phyloP scores from a whole-genome alignment of 305 asterid genomes.

The Coffea humblotiana region DNA sequence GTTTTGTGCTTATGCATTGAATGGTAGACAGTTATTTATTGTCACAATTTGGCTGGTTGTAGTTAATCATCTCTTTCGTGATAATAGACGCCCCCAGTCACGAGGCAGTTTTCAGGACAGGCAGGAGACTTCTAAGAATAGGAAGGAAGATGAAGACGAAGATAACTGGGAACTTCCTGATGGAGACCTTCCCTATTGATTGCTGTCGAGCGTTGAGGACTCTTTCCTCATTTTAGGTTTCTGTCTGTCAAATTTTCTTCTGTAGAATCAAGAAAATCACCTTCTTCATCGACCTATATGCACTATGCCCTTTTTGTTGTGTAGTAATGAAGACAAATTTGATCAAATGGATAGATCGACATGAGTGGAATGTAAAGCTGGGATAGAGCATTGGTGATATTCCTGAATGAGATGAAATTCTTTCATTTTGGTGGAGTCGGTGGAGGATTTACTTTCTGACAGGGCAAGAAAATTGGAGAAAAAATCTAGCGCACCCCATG shows the following conservation, averaged over 20 bases:
- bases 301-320: background rate
- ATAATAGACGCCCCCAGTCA: slow-evolving; percentile 43
- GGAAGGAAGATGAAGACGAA: slow-evolving; percentile 43
- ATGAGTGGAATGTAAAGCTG: background rate
- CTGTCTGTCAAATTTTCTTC: slow-evolving; percentile 6
- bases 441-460: background rate
- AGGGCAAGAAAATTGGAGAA: background rate
- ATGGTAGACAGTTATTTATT: background rate
- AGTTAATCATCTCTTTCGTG: background rate
- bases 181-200: slow-evolving; percentile 48
- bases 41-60: background rate
- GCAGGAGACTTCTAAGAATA: slow-evolving; percentile 35
- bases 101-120: slow-evolving; percentile 31
- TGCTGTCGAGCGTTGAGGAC: background rate
- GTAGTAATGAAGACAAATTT: background rate
- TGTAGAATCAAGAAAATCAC: slow-evolving; percentile 7
- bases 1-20: background rate
- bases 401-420: background rate
- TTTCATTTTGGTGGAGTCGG: background rate
- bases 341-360: background rate
- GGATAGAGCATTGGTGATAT: background rate
- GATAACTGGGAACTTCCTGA: slow-evolving; percentile 81
- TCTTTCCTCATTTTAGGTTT: background rate
- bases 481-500: too few relatives aligned
- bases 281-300: background rate